These are phyloP conservation scores for Phytophthora macrochlamydospora DNA, from an alignment of 352 stramenopile genomes.

Conservation along the genomic window DNA sequence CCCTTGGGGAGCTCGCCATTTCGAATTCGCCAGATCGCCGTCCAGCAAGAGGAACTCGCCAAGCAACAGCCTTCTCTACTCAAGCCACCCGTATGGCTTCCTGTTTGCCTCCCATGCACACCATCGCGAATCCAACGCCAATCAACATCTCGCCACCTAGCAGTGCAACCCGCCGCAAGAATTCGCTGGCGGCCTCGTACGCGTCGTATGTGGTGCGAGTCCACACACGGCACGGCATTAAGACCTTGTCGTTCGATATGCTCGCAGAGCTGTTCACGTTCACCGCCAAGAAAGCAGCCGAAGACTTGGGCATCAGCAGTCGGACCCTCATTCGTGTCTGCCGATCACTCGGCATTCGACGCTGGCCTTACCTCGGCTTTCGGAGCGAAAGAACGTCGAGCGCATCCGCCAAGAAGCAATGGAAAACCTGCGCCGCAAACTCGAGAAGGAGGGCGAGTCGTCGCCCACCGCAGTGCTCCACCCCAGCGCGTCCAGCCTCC, in stretches of 20 bases:
- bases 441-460: conserved; percentile 53
- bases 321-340: conserved; percentile 81
- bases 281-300: conserved; percentile 77
- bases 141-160: conserved; percentile 16
- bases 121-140: conserved; percentile 13
- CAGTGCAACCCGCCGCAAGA: conserved; percentile 21
- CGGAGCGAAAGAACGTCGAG: conserved; percentile 83
- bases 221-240: conserved; percentile 72
- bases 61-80: conserved; percentile 13
- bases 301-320: conserved; percentile 77
- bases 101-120: conserved; percentile 31
- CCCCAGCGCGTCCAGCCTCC: conserved; percentile 52
- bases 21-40: conserved; percentile 39
- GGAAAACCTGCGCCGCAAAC: conserved; percentile 74
- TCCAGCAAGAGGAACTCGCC: conserved; percentile 10
- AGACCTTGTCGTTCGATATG: conserved; percentile 78
- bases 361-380: conserved; percentile 83
- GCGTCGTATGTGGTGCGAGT: conserved; percentile 64
- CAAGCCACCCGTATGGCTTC: conserved; percentile 21
- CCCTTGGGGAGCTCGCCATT: conserved; percentile 23
- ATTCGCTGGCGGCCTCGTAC: conserved; percentile 49
- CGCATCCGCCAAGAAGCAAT: conserved; percentile 78
- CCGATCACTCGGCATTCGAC: conserved; percentile 73
- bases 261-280: conserved; percentile 73
- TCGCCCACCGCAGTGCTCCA: conserved; percentile 41